A percentile compares a stretch with the other conserved stretches of the same genome.
Conservation (phyloP, 2,329 filamentous ascomycete genomes). For the Diaporthe vexans region DNA sequence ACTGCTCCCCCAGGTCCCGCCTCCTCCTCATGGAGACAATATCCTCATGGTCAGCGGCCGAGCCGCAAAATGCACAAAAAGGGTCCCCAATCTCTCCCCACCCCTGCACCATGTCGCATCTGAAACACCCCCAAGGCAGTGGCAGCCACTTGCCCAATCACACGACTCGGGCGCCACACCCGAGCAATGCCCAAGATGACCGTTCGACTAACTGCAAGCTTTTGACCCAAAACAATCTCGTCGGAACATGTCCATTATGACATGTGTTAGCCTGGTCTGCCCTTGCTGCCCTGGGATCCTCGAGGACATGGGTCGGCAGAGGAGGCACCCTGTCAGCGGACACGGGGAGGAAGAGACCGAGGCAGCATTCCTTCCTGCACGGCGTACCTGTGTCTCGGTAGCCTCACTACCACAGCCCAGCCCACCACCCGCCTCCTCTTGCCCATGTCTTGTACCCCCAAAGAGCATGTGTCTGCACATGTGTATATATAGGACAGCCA, state of each 20-base stretch:
- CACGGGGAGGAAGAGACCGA: constrained; percentile 8
- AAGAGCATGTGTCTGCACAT: background rate
- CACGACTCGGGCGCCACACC: constrained; percentile 7
- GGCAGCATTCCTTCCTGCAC: background rate
- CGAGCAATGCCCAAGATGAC: constrained; percentile 22
- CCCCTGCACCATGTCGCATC: constrained; percentile 29
- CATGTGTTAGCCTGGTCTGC: background rate
- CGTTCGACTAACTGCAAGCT: no score
- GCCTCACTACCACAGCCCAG: background rate
- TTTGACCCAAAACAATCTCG: constrained; percentile 6
- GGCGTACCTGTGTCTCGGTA: constrained; percentile 3
- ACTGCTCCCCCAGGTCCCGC: no score
- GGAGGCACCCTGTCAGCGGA: background rate
- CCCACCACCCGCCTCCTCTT: background rate
- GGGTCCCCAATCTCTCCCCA: constrained; percentile 26
- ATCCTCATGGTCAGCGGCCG: constrained; percentile 22
- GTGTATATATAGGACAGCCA: background rate
- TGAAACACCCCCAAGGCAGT: constrained; percentile 20
- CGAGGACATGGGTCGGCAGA: background rate
- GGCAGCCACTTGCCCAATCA: constrained; percentile 16
- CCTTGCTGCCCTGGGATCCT: background rate
- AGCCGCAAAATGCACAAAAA: constrained; percentile 29
- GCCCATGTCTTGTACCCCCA: background rate
- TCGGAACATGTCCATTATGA: constrained; percentile 8
- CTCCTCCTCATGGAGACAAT: background rate